Base-by-base conservation (phyloP, 305 asterid genomes). In the Caryopteris hybrid region DNA sequence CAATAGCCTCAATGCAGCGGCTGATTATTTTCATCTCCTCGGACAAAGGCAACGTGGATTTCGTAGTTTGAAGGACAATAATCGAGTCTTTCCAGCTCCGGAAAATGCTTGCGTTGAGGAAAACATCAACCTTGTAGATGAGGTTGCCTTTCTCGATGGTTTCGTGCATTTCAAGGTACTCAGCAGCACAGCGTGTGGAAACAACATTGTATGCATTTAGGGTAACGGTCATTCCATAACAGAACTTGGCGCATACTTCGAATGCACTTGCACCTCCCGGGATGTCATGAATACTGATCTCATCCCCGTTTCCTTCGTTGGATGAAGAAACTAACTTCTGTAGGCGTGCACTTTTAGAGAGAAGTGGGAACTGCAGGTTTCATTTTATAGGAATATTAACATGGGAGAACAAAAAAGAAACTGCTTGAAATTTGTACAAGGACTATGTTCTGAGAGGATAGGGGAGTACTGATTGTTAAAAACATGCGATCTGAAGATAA, bases 51-150 rank as follows among this genome's bases (percentile, higher is more conserved):
- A 77, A 54, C 17, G 79, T 61, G 29, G 86, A 70, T 65, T 90
- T 91, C 0, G 88, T 78, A 2, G 95, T 77, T 78, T 87, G 99
- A 29, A 94, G 95, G 50, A 80, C 92, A n/a, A 94, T 78, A 18
- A 94, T 91, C 0, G 99, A 91, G 83, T 94, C 99, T 66, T 89
- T 94, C 99, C 99, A 94, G 83, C 96, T 87, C 48, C 95, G 76
- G 83, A 88, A 84, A 58, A 94, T 74, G 83, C 95, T 88, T 0
- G 95, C 83, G 78, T 61, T 89, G 29, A 94, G 79, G 77, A 94
- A 94, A 64, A 91, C 96, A 17, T 89, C 96, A 13, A 91, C 72
- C 83, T 94, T 94, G 87, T 86, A 89, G 55, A 86, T 62, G 23
- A 93, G 91, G 68, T 93, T 93, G 2, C 99, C 97, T 63, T 90